These are phyloP conservation scores for Cardamine chenopodiifolia DNA, from an alignment of 345 rosid genomes.

Conservation along the genomic window DNA sequence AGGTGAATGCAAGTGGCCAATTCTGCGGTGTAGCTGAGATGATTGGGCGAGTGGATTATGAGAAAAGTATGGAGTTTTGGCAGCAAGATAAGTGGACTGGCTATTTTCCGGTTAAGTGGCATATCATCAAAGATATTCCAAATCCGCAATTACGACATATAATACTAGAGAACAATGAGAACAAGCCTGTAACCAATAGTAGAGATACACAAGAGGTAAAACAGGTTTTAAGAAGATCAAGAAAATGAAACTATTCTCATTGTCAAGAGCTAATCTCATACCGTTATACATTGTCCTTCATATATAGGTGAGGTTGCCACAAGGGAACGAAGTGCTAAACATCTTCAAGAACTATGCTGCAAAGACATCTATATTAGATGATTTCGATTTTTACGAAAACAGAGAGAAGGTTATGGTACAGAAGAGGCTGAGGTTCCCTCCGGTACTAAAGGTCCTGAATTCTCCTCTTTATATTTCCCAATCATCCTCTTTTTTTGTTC, in stretches of 20 bases:
- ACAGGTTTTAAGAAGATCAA: background rate
- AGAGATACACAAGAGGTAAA: slow-evolving; percentile 81
- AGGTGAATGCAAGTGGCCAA: slow-evolving; percentile 82
- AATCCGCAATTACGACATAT: slow-evolving; percentile 63
- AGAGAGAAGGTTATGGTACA: slow-evolving; percentile 67
- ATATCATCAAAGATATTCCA: slow-evolving; percentile 66
- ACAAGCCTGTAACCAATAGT: slow-evolving; percentile 73
- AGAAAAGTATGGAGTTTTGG: slow-evolving; percentile 74
- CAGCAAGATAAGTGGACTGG: slow-evolving; percentile 84
- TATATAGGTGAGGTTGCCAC: slow-evolving; percentile 55
- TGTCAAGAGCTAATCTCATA: slow-evolving; percentile 1
- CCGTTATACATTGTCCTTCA: background rate
- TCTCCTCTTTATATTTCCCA: slow-evolving; percentile 1
- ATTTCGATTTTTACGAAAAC: slow-evolving; percentile 66
- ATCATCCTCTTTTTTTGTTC: background rate
- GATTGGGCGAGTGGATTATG: slow-evolving; percentile 59
- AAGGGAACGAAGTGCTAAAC: slow-evolving; percentile 65
- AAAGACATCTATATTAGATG: slow-evolving; percentile 67
- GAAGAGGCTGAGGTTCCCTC: slow-evolving; percentile 52
- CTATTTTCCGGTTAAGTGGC: slow-evolving; percentile 71
- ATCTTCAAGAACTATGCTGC: slow-evolving; percentile 57
- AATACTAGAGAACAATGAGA: slow-evolving; percentile 68
- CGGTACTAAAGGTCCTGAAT: slow-evolving; percentile 26
- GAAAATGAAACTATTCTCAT: background rate
- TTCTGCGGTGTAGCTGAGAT: slow-evolving; percentile 80